A percentile compares a stretch with the other conserved stretches of the same genome.
Conservation (phyloP, 805 yeast species). For the Starmerella vaccinii region DNA sequence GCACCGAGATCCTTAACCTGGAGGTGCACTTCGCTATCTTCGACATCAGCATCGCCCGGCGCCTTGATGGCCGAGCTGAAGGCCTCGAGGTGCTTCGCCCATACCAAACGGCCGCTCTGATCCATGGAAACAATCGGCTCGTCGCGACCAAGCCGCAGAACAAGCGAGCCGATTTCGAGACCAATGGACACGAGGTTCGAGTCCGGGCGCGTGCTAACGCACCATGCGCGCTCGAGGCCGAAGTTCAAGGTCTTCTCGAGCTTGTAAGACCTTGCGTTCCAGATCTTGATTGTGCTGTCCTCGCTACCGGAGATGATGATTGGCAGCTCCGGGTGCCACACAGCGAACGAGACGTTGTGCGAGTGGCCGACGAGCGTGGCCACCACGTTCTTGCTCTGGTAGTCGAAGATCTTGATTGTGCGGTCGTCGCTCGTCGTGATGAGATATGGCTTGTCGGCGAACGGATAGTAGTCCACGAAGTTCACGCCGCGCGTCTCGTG, state of each 20-base stretch:
- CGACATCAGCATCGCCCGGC: conserved; percentile 35
- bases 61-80: conserved; percentile 57
- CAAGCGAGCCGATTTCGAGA: conserved; percentile 88
- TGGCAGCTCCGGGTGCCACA: conserved; percentile 96
- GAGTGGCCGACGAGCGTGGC: conserved; percentile 91
- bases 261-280: conserved; percentile 92
- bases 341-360: conserved; percentile 90
- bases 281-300: conserved; percentile 84
- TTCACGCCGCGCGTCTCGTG: conserved; percentile 92
- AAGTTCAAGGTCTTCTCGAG: conserved; percentile 84
- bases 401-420: conserved; percentile 87
- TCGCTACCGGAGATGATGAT: conserved; percentile 92
- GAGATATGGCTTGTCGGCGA: conserved; percentile 92
- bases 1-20: conserved; percentile 87
- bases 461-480: conserved; percentile 93
- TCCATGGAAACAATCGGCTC: conserved; percentile 93
- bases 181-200: conserved; percentile 82
- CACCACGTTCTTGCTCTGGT: conserved; percentile 91
- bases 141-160: conserved; percentile 81
- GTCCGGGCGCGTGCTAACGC: conserved; percentile 64
- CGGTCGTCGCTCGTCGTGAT: conserved; percentile 86
- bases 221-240: conserved; percentile 95
- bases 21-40: conserved; percentile 40
- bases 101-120: conserved; percentile 78
- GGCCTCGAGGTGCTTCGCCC: conserved; percentile 85